Percentiles rank a stretch among this genome's conserved stretches.
Conservation (phyloP, 352 stramenopile genomes). For the Pythium brassicae region DNA sequence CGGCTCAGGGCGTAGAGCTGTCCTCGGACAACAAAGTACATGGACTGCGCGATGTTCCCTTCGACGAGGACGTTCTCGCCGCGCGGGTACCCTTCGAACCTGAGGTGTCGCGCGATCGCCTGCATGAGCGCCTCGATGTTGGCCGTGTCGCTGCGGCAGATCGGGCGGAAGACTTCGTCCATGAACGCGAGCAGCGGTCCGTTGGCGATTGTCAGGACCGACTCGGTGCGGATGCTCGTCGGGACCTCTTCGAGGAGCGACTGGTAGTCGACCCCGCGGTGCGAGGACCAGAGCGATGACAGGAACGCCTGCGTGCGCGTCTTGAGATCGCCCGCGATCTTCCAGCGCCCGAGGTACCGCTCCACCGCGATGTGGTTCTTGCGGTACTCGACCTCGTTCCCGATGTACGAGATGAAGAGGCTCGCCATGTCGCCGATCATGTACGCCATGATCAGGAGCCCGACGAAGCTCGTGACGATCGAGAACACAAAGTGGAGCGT, state of each 20-base stretch:
- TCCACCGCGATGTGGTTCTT: slow-evolving; percentile 72
- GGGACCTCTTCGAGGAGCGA: slow-evolving; percentile 49
- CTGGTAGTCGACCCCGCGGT: slow-evolving; percentile 59
- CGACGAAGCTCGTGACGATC: slow-evolving; percentile 39
- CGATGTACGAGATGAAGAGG: slow-evolving; percentile 69
- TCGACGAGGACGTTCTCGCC: slow-evolving; percentile 58
- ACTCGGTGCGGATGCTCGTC: slow-evolving; percentile 39
- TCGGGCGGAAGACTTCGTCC: slow-evolving; percentile 33
- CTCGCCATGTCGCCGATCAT: slow-evolving; percentile 73
- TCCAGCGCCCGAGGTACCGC: slow-evolving; percentile 47
- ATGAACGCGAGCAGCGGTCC: slow-evolving; percentile 32
- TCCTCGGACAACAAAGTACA: slow-evolving; percentile 69
- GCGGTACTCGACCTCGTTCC: slow-evolving; percentile 62
- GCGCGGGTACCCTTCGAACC: slow-evolving; percentile 59
- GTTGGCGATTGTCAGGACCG: slow-evolving; percentile 42
- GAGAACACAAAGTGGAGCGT: slow-evolving; percentile 34
- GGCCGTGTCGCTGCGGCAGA: slow-evolving; percentile 20
- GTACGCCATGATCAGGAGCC: slow-evolving; percentile 52
- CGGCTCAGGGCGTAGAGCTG: slow-evolving; percentile 31
- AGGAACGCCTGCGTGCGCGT: slow-evolving; percentile 43
- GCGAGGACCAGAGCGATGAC: slow-evolving; percentile 58
- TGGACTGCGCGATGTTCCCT: slow-evolving; percentile 55
- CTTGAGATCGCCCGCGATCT: slow-evolving; percentile 40
- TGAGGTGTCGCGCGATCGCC: slow-evolving; percentile 36
- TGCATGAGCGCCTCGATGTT: slow-evolving; percentile 28